phyloP scores from a whole-genome alignment of 2,329 filamentous ascomycete genomes.

The Chaetomium globosum region DNA sequence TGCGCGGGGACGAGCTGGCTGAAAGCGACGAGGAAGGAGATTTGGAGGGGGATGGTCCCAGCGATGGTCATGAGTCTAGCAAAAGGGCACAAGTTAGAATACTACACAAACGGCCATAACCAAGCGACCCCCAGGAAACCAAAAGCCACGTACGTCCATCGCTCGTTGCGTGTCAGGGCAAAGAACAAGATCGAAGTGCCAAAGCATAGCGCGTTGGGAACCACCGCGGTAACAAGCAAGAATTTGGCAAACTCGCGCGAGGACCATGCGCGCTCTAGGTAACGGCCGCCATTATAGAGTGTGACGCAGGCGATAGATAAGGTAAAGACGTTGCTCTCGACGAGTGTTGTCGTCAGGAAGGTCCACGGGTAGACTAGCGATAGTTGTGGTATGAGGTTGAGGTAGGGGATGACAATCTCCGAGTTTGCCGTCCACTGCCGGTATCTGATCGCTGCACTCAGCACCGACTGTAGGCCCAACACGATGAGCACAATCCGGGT shows the following conservation, averaged over 20 bases:
- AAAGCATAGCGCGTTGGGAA: slow-evolving; percentile 80
- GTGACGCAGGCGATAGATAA: slow-evolving; percentile 75
- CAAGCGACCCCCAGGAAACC: background rate
- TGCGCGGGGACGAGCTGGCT: slow-evolving; percentile 97
- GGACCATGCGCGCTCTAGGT: slow-evolving; percentile 95
- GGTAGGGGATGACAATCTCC: slow-evolving; percentile 76
- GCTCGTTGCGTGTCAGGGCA: slow-evolving; percentile 66
- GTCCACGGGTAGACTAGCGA: slow-evolving; percentile 94
- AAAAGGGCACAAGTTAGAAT: slow-evolving; percentile 14
- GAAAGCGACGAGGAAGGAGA: slow-evolving; percentile 92
- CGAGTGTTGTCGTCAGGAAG: slow-evolving; percentile 79
- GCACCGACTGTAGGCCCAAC: slow-evolving; percentile 74
- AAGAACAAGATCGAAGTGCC: slow-evolving; percentile 69
- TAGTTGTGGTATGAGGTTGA: slow-evolving; percentile 80
- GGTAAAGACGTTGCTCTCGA: slow-evolving; percentile 92
- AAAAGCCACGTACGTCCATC: slow-evolving; percentile 61
- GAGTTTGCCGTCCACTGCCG: slow-evolving; percentile 66
- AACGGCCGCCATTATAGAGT: slow-evolving; percentile 88
- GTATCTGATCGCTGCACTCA: slow-evolving; percentile 79
- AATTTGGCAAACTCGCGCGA: slow-evolving; percentile 91
- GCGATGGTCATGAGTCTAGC: slow-evolving; percentile 76
- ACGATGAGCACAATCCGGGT: slow-evolving; percentile 79
- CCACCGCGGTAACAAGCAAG: slow-evolving; percentile 71
- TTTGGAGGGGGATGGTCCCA: slow-evolving; percentile 86
- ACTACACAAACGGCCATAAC: background rate